Conservation (phyloP, 2,329 filamentous ascomycete species). For the Magnaporthiopsis rhizophila region DNA sequence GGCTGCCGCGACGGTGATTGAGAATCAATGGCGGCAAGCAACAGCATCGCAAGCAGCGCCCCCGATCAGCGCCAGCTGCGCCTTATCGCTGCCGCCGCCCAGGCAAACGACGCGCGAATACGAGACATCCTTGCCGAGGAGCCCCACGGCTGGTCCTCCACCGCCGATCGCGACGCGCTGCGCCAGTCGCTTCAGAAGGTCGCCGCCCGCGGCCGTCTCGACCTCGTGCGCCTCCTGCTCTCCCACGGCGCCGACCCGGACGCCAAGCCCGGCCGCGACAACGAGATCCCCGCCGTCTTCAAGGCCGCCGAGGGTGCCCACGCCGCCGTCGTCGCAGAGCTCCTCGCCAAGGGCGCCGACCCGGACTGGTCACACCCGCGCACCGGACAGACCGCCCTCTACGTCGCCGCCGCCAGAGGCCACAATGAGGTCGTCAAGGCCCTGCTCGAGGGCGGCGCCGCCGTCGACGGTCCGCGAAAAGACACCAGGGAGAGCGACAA, state of each 20-base stretch:
- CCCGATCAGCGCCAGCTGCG: slow-evolving; percentile 28
- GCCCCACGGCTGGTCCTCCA: slow-evolving; percentile 22
- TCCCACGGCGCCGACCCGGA: slow-evolving; percentile 25
- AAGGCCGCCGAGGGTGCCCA: slow-evolving; percentile 30
- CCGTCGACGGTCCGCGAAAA: slow-evolving; percentile 10
- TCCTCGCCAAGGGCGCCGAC: slow-evolving; percentile 25
- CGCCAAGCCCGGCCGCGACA: slow-evolving; percentile 24
- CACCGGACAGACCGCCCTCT: slow-evolving; percentile 27
- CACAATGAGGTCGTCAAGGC: slow-evolving; percentile 23
- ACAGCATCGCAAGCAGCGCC: slow-evolving; percentile 28
- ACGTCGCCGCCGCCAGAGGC: slow-evolving; percentile 25
- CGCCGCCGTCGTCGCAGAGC: slow-evolving; percentile 22
- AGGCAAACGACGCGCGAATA: slow-evolving; percentile 28
- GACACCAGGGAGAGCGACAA: slow-evolving; percentile 26
- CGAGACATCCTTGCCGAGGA: slow-evolving; percentile 28
- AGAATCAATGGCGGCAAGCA: slow-evolving; percentile 3
- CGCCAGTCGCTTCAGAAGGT: slow-evolving; percentile 30
- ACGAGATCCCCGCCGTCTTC: slow-evolving; percentile 27
- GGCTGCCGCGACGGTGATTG: neutral
- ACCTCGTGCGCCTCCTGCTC: slow-evolving; percentile 28
- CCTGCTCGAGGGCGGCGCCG: slow-evolving; percentile 24
- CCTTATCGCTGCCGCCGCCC: slow-evolving; percentile 27
- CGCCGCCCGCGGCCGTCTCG: slow-evolving; percentile 26
- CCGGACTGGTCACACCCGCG: slow-evolving; percentile 22
- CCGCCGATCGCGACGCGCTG: slow-evolving; percentile 26